phyloP scores from a whole-genome alignment of 1,284 basidiomycete species.

The Papiliotrema terrestris region DNA sequence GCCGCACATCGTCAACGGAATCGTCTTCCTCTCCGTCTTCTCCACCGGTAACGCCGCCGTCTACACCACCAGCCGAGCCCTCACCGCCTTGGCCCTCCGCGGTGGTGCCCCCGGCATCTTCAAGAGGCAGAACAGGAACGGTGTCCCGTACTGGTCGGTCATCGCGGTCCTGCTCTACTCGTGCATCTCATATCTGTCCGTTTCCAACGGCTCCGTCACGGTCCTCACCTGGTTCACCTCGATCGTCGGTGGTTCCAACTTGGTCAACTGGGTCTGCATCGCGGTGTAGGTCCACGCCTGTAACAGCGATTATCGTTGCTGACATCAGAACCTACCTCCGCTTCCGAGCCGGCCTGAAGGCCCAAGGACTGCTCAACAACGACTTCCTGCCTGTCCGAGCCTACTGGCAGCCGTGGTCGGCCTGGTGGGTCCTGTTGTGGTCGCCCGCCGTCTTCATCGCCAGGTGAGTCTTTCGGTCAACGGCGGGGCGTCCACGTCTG shows the following conservation, averaged over 20 bases:
- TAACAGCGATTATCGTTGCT: neutral
- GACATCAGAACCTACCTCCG: constrained; percentile 21
- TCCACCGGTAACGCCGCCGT: constrained; percentile 35
- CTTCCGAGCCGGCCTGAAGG: constrained; percentile 26
- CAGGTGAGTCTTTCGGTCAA: constrained; percentile 11
- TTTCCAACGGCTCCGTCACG: constrained; percentile 20
- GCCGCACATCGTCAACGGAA: constrained; percentile 42
- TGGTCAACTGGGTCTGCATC: constrained; percentile 1
- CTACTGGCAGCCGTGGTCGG: constrained; percentile 20
- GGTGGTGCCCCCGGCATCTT: constrained; percentile 33
- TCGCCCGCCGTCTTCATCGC: constrained; percentile 15
- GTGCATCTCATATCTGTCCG: constrained; percentile 43
- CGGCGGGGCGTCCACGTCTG: too few relatives aligned
- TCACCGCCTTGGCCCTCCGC: constrained; percentile 30
- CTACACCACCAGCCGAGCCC: constrained; percentile 29
- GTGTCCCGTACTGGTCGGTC: constrained; percentile 29
- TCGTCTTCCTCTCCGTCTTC: constrained; percentile 42
- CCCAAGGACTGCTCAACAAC: constrained; percentile 18
- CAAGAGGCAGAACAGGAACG: constrained; percentile 21
- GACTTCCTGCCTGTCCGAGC: constrained; percentile 15
- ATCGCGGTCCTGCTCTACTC: constrained; percentile 32
- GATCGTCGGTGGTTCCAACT: constrained; percentile 1
- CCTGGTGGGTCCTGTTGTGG: constrained; percentile 22
- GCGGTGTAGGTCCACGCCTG: constrained; percentile 10
- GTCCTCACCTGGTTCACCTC: constrained; percentile 26